These are phyloP conservation scores for Didymella pomorum DNA, from an alignment of 2,329 filamentous ascomycete genomes.

Conservation along the genomic window DNA sequence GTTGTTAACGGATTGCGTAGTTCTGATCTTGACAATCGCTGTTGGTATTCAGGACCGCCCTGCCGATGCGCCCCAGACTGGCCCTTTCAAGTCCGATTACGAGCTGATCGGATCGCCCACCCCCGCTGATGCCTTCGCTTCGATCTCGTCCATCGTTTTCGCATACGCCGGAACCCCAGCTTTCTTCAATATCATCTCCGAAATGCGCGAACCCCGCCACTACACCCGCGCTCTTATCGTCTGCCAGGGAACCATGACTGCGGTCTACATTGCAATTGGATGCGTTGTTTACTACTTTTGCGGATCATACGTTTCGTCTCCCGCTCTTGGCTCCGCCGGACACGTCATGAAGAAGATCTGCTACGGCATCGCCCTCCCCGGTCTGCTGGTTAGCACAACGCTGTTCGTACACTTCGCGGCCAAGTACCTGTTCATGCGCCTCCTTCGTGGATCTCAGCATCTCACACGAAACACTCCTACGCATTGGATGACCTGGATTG, in stretches of 20 bases:
- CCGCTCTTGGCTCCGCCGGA: slow-evolving; percentile 70
- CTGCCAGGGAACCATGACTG: slow-evolving; percentile 69
- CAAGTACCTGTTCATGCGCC: slow-evolving; percentile 66
- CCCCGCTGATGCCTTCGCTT: slow-evolving; percentile 31
- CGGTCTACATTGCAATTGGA: slow-evolving; percentile 70
- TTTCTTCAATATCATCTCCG: slow-evolving; percentile 72
- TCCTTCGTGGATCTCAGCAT: slow-evolving; percentile 74
- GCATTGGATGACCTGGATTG: slow-evolving; percentile 40
- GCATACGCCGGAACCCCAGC: slow-evolving; percentile 65
- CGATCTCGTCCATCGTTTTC: slow-evolving; percentile 36
- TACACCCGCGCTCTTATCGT: slow-evolving; percentile 63
- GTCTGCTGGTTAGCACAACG: slow-evolving; percentile 35
- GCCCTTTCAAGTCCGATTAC: slow-evolving; percentile 34
- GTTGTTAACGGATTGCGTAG: slow-evolving; percentile 11
- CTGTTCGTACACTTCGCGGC: slow-evolving; percentile 37
- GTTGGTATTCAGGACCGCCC: slow-evolving; percentile 40
- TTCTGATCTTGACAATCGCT: slow-evolving; percentile 36
- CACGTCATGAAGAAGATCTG: slow-evolving; percentile 67
- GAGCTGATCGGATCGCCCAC: slow-evolving; percentile 28
- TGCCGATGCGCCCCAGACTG: slow-evolving; percentile 31
- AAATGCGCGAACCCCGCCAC: slow-evolving; percentile 67
- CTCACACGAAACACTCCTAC: slow-evolving; percentile 48
- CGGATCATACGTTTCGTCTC: slow-evolving; percentile 68
- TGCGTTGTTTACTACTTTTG: slow-evolving; percentile 73
- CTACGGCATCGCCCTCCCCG: slow-evolving; percentile 71